These are phyloP conservation scores for Erodium trifolium DNA, from an alignment of 441 rosid genomes.

Conservation along the genomic window DNA sequence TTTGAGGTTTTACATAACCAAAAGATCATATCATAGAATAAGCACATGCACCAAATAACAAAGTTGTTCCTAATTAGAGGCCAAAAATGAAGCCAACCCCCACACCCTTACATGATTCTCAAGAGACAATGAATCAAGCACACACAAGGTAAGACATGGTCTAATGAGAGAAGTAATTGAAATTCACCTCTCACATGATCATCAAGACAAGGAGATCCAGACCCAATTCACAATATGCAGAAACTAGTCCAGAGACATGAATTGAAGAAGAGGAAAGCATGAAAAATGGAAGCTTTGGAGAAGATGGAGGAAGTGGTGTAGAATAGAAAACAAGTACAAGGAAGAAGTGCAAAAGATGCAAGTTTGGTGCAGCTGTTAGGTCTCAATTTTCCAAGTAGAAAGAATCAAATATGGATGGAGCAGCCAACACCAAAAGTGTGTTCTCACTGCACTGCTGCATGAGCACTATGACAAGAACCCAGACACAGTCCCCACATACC, in stretches of 20 bases:
- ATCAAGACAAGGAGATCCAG: background rate
- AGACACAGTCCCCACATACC: constrained; percentile 6
- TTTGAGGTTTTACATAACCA: constrained; percentile 32
- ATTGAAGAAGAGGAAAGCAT: background rate
- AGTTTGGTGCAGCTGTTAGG: background rate
- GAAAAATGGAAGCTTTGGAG: background rate
- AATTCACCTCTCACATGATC: background rate
- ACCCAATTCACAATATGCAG: background rate
- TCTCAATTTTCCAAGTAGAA: background rate
- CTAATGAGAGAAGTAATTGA: background rate
- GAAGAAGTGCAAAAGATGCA: background rate
- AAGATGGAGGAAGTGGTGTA: background rate
- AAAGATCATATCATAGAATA: constrained; percentile 11
- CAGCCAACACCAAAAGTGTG: too few relatives aligned
- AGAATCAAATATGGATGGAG: background rate
- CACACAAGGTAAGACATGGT: background rate
- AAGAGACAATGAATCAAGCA: constrained; percentile 9
- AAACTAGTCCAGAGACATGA: background rate
- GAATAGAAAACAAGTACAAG: background rate
- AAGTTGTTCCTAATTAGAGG: constrained; percentile 28
- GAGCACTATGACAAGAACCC: constrained; percentile 2
- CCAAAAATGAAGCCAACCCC: constrained; percentile 12
- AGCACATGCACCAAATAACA: constrained; percentile 34
- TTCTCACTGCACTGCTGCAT: background rate
- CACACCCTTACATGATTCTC: too few relatives aligned